A percentile compares a stretch with the other conserved stretches of the same genome.
These are phyloP conservation scores for Beauveria rudraprayagi DNA, from an alignment of 2,329 filamentous ascomycete genomes.

Conservation along the genomic window DNA sequence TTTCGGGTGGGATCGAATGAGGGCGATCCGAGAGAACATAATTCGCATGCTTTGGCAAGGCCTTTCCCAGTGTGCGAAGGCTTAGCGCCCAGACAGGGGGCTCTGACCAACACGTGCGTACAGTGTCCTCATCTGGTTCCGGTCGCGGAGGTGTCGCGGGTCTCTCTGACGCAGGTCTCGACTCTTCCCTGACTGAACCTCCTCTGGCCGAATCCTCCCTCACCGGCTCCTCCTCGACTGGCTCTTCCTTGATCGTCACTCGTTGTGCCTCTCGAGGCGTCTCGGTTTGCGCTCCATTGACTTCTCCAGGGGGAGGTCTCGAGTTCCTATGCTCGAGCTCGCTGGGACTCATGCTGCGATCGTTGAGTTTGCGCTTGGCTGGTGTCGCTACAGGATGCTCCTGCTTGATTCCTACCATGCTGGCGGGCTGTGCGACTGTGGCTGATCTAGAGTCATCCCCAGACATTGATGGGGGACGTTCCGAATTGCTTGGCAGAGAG, in stretches of 20 bases:
- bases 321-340: constrained; percentile 43
- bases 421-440: constrained; percentile 20
- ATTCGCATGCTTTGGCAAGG: constrained; percentile 34
- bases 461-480: constrained; percentile 17
- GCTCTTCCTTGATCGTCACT: neutral
- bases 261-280: neutral
- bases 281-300: constrained; percentile 31
- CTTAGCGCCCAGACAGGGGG: constrained; percentile 43
- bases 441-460: constrained; percentile 21
- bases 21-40: constrained; percentile 35
- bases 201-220: neutral
- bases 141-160: neutral
- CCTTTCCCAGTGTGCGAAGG: constrained; percentile 26
- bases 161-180: constrained; percentile 21
- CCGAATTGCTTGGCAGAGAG: constrained; percentile 39
- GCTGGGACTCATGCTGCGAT: constrained; percentile 36
- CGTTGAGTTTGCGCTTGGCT: constrained; percentile 32
- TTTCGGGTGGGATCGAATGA: constrained; percentile 26
- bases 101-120: constrained; percentile 27
- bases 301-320: constrained; percentile 41
- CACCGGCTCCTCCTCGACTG: neutral
- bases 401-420: constrained; percentile 21
- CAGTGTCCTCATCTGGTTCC: constrained; percentile 15
- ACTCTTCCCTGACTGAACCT: neutral
- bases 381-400: constrained; percentile 23